Evolutionary conservation across 2,329 filamentous ascomycete genomes (phyloP).

Genomic region (Xylaria hypoxylon): DNA sequence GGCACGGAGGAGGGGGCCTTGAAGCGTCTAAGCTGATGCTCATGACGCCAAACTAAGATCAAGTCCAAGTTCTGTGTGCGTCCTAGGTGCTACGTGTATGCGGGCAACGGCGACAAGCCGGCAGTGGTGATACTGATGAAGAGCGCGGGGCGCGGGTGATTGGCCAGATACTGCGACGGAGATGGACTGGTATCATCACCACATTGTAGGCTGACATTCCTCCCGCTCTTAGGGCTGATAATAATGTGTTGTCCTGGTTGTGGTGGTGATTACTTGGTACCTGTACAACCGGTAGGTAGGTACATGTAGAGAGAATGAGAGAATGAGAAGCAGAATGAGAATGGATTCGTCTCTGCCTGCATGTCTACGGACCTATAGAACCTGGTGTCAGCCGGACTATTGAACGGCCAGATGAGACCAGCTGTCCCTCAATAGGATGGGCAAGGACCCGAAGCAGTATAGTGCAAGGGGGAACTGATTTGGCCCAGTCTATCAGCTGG

Average conservation of each 20-base stretch:
- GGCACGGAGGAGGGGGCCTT: constrained; percentile 1
- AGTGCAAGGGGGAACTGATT: too few relatives aligned
- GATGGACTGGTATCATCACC: constrained; percentile 12
- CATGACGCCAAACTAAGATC: constrained; percentile 22
- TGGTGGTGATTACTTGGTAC: too few relatives aligned
- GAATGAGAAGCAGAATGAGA: too few relatives aligned
- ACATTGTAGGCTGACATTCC: constrained; percentile 7
- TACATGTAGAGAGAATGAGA: too few relatives aligned
- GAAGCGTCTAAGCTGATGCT: constrained; percentile 23
- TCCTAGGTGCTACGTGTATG: constrained; percentile 22
- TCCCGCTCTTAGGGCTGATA: constrained; percentile 18
- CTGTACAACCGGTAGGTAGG: too few relatives aligned
- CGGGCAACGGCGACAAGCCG: constrained; percentile 17
- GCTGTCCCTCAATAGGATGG: too few relatives aligned
- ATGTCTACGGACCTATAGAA: too few relatives aligned
- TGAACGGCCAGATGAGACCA: too few relatives aligned
- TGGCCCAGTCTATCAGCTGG: too few relatives aligned
- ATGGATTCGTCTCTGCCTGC: too few relatives aligned
- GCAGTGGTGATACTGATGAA: constrained; percentile 9
- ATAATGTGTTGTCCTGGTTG: not conserved
- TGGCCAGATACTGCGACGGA: constrained; percentile 8
- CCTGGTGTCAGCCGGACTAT: too few relatives aligned
- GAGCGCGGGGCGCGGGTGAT: not conserved
- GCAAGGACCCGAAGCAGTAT: too few relatives aligned
- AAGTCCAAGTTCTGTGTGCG: constrained; percentile 7